Conservation (phyloP, 192 early-diverging fungal genomes). For the Endogone sp. region DNA sequence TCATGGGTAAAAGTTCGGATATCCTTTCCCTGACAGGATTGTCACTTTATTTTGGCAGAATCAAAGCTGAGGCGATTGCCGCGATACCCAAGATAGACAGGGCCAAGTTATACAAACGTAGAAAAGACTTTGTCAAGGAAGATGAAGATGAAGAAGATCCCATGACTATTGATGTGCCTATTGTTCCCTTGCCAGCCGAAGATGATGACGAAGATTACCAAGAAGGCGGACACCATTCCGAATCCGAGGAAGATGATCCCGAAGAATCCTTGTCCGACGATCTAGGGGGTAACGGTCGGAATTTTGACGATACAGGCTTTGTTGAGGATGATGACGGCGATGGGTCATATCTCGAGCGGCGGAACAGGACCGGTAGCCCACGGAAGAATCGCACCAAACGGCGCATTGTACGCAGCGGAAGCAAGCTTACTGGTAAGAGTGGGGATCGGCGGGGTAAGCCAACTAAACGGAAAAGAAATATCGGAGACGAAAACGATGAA, state of each 20-base stretch:
- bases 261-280: slow-evolving; percentile 3
- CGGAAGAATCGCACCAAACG: slow-evolving; percentile 2
- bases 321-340: slow-evolving; percentile 39
- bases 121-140: slow-evolving; percentile 27
- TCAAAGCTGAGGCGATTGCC: slow-evolving; percentile 10
- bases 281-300: not conserved
- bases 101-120: slow-evolving; percentile 14
- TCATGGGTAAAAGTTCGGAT: not conserved
- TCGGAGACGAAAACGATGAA: slow-evolving; percentile 13
- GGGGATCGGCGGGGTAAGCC: slow-evolving; percentile 2
- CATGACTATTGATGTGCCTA: slow-evolving; percentile 3
- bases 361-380: slow-evolving; percentile 18
- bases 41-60: not conserved
- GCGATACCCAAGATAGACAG: slow-evolving; percentile 17
- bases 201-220: slow-evolving; percentile 36
- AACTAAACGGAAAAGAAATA: not conserved
- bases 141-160: slow-evolving; percentile 31
- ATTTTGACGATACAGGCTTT: slow-evolving; percentile 8
- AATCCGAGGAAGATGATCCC: slow-evolving; percentile 9
- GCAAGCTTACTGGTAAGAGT: not conserved
- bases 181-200: slow-evolving; percentile 27
- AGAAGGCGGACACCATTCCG: slow-evolving; percentile 10
- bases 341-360: slow-evolving; percentile 8
- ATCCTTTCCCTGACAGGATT: not conserved
- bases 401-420: not conserved